Base-by-base conservation (phyloP, 257 asterid genomes). In the Nicotiana benthamiana region DNA sequence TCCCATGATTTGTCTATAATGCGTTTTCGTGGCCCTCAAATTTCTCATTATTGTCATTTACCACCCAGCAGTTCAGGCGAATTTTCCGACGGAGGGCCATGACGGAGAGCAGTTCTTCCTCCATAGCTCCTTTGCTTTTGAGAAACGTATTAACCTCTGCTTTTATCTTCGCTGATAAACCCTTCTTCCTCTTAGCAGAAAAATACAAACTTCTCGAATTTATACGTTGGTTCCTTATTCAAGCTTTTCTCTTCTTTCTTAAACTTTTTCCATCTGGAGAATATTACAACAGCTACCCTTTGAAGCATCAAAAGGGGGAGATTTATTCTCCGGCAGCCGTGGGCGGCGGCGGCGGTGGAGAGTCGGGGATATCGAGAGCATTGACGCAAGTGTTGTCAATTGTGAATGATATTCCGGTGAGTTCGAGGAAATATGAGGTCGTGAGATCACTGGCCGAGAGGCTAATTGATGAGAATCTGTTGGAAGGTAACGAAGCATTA, bases 351-450 rank as follows among this genome's bases (percentile, higher is more conserved):
- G 61, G 59, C 6, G 88, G 13, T 40, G 86, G 83, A 4, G 85
- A 43, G 46, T 88, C 94, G 18, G 96, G 95, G 12, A 93, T 93
- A 30, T 88, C 89, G 0, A 85, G 99, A 86, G 96, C 98, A 4
- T 92, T 93, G 0, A 87, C 93, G 2, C 99, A 95, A 79, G 83
- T 95, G 28, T 82, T 95, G 72, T 87, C 84, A 7, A 84, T 95
- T n/a, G 90, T 93, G 85, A 95, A 85, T 66, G 95, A 93, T 46
- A 87, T 93, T 53, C 98, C 99, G 8, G 99, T 92, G 28, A 91
- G 94, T 79, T 95, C 99, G 2, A 87, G 98, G 5, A 95, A 95
- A 74, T 95, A 95, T 72, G 97, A 93, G 22, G 89, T 91, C 18
- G 97, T 91, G 4, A 82, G 95, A 75, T 86, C 97, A 0, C 82